A percentile compares a stretch with the other conserved stretches of the same genome.
Evolutionary conservation across 306 rosid genomes (phyloP).

Genomic region (Parietaria judaica): DNA sequence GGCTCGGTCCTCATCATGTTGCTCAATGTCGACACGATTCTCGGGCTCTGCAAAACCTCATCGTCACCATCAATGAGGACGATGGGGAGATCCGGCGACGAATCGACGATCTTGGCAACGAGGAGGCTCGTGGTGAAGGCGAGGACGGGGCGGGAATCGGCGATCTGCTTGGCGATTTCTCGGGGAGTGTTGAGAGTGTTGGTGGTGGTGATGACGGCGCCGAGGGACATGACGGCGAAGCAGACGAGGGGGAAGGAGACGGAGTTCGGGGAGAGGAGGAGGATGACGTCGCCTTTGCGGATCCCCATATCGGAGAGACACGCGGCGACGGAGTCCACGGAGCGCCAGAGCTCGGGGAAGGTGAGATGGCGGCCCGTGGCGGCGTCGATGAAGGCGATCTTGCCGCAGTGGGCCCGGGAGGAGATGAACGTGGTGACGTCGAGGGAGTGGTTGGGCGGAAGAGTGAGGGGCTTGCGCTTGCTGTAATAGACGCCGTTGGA

Average conservation of each 20-base stretch:
- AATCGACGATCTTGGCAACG: constrained; percentile 5
- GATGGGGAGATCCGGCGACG: not conserved
- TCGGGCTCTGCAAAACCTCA: constrained; percentile 15
- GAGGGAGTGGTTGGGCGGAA: constrained; percentile 20
- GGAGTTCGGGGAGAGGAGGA: constrained; percentile 28
- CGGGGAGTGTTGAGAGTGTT: constrained; percentile 18
- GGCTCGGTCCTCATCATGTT: constrained; percentile 19
- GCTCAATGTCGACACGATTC: constrained; percentile 13
- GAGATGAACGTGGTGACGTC: constrained; percentile 21
- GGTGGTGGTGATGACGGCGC: constrained; percentile 27
- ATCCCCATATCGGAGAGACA: constrained; percentile 13
- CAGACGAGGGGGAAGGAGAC: constrained; percentile 24
- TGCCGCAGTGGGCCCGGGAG: constrained; percentile 16
- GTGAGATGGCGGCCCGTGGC: constrained; percentile 8
- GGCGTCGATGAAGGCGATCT: constrained; percentile 22
- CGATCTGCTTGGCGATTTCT: constrained; percentile 29
- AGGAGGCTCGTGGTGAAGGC: constrained; percentile 29
- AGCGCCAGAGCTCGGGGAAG: constrained; percentile 22
- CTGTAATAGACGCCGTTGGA: constrained; percentile 17
- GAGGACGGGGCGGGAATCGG: constrained; percentile 19
- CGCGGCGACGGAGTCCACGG: constrained; percentile 15
- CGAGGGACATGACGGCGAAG: constrained; percentile 26
- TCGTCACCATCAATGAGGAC: constrained; percentile 16
- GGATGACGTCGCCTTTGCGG: constrained; percentile 18
- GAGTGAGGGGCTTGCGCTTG: constrained; percentile 11